Base-by-base conservation (phyloP, 805 yeast genomes). In the Kluyveromyces aestuarii region DNA sequence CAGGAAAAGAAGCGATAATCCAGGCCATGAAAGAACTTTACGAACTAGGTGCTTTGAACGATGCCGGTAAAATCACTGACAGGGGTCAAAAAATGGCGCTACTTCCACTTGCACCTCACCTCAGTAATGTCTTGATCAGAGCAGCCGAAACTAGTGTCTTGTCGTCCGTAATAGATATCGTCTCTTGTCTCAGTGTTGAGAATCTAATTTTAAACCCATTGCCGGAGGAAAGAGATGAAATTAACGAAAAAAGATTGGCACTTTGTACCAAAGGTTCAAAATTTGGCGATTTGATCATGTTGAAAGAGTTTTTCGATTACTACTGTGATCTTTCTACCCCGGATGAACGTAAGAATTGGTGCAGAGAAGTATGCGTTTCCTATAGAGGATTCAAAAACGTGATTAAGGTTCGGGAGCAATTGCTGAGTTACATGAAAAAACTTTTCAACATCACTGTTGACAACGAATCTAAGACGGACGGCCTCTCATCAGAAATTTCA, bases 181-280 rank as follows among this genome's bases (percentile, higher is more conserved):
- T 87, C 2, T 81, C 98, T 0, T 91, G 98, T 67, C 73, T 93
- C 21, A 87, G 96, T 14, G 96, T 93, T 6, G 97, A 91, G 56
- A 93, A 91, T 60, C 72, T 93, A 58, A 66, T 93, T 25, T 60
- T 87, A 57, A 87, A 85, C 53, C 95, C 96, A 1, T 74, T 81
- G 44, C 81, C 84, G 1, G 96, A 89, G 47, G 70, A 73, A 47
- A 73, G 98, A 52, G 96, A 93, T 57, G 96, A 85, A 50, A 78
- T 91, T 18, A 87, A 87, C 66, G 87, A 80, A 60, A 77, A 75
- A 55, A 74, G 97, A 56, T 72, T 82, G 45, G 81, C 79, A 48
- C 69, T 79, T 48, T 84, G 93, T 60, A 80, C 82, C 1, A 68
- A 81, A 46, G 95, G 96, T n/a, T 61, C 73, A 27, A 75, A 71